Percentiles rank a stretch among this genome's conserved stretches.
phyloP scores from a whole-genome alignment of 108 stramenopile species.

The Cyclotella atomus region DNA sequence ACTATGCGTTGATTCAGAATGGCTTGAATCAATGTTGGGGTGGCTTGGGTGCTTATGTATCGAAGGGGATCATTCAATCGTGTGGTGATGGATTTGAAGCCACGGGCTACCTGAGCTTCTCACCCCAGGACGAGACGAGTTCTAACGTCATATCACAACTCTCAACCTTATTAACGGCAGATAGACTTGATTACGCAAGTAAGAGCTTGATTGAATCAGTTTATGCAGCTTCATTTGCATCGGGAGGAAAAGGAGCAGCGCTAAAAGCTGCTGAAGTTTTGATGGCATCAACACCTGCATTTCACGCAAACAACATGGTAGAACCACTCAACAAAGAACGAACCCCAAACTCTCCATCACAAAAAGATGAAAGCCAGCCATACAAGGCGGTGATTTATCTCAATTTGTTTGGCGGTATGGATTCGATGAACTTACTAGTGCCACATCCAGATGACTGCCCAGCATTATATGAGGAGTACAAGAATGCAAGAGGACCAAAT shows the following conservation, averaged over 20 bases:
- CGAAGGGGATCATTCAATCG: constrained; percentile 5
- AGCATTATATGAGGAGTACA: constrained; percentile 32
- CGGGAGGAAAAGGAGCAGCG: constrained; percentile 1
- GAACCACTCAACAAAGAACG: not conserved
- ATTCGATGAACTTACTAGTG: constrained; percentile 35
- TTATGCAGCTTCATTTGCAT: not conserved
- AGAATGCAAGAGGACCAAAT: not conserved
- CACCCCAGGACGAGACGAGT: not conserved
- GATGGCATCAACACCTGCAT: constrained; percentile 14
- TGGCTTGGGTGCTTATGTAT: constrained; percentile 7
- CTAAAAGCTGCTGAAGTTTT: constrained; percentile 9
- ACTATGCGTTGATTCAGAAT: constrained; percentile 14
- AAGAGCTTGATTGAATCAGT: constrained; percentile 13
- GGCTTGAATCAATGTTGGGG: constrained; percentile 30
- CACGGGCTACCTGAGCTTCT: constrained; percentile 3
- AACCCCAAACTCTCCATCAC: not conserved
- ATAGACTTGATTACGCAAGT: constrained; percentile 37
- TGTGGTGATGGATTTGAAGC: constrained; percentile 11
- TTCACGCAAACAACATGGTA: constrained; percentile 23
- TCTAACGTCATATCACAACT: constrained; percentile 51
- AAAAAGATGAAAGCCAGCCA: constrained; percentile 1
- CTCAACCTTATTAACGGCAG: constrained; percentile 50
- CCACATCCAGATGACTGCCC: constrained; percentile 29
- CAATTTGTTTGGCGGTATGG: constrained; percentile 41
- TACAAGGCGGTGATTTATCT: constrained; percentile 26